phyloP scores from a whole-genome alignment of 257 asterid species.

The Solanum etuberosum region DNA sequence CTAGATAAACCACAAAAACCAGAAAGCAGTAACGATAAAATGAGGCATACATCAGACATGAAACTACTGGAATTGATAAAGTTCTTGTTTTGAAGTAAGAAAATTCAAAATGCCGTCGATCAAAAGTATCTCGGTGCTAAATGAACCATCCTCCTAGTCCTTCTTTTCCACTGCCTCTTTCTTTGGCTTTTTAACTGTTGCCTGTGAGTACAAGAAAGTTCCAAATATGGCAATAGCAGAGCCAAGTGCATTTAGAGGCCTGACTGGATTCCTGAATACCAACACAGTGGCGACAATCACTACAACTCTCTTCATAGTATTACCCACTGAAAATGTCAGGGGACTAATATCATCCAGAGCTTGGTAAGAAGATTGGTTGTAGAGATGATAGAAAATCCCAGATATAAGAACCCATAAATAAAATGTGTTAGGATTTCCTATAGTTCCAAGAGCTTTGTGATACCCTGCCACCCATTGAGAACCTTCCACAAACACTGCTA shows the following conservation, averaged over 20 bases:
- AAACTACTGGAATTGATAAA: not conserved
- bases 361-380: slow-evolving; percentile 87
- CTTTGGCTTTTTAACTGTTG: slow-evolving; percentile 63
- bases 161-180: slow-evolving; percentile 38
- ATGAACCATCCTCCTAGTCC: slow-evolving; percentile 19
- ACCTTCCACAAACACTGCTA: slow-evolving; percentile 84
- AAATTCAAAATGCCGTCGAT: slow-evolving; percentile 5
- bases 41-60: slow-evolving; percentile 3
- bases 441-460: slow-evolving; percentile 51
- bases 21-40: slow-evolving; percentile 6
- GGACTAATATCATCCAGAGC: slow-evolving; percentile 97
- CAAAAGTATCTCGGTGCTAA: not conserved
- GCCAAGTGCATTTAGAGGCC: slow-evolving; percentile 84
- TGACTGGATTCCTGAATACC: slow-evolving; percentile 87
- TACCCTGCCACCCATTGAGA: slow-evolving; percentile 91
- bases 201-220: slow-evolving; percentile 86
- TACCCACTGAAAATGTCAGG: slow-evolving; percentile 80
- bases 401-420: slow-evolving; percentile 81
- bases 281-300: slow-evolving; percentile 77
- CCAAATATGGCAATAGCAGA: slow-evolving; percentile 82
- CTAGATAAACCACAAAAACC: not conserved
- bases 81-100: not conserved
- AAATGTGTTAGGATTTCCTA: slow-evolving; percentile 51
- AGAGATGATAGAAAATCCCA: slow-evolving; percentile 79
- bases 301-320: slow-evolving; percentile 96